Evolutionary conservation across 2,329 filamentous ascomycete species (phyloP), one percentile per base, ranked within the genome.

Genomic region (Endoconidiophora polonica): DNA sequence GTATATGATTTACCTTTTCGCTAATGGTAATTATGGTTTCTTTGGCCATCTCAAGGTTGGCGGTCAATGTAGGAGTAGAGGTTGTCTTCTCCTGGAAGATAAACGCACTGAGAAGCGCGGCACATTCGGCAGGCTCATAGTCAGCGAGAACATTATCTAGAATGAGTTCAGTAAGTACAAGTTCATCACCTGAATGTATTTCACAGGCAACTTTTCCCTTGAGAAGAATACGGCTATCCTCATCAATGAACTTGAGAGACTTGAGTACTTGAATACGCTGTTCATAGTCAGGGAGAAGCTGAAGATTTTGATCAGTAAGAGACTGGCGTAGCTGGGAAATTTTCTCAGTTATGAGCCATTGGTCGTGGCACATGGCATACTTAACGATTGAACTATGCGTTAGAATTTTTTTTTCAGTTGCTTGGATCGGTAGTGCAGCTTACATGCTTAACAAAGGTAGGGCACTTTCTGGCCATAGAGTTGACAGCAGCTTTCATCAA

Each of bases 191-290:
- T 0, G 90, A 95, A 65, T 96, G 91, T 54, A 98, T 90, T 65
- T 98, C 91, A 66, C 91, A 98, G 3, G 91, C 91, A 20, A 98
- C 91, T 64, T 96, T 96, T 64, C 91, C 91, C 67, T 98, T 98
- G 55, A 98, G 76, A 66, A 93, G 85, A 38, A 98, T 93, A 20
- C 90, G 81, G 3, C 81, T 81, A 42, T 82, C 79, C 3, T 83
- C 79, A 59, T 98, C 91, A 57, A 98, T 83, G 62, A 98, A 98
- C 4, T 79, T 82, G 5, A 98, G 76, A 57, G 96, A 88, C 61
- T 86, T 88, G 43, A 98, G 73, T 0, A 98, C 91, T 55, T 83
- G 79, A 37, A 96, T 86, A 46, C 91, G 82, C 66, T 96, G 91
- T 61, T 96, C 85, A 61, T 98, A 98, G 65, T 98, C 91, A 0